Evolutionary conservation across 139 green algal genomes (phyloP), one percentile per base, ranked within the genome.

Genomic region (Spirogloea muscicola): DNA sequence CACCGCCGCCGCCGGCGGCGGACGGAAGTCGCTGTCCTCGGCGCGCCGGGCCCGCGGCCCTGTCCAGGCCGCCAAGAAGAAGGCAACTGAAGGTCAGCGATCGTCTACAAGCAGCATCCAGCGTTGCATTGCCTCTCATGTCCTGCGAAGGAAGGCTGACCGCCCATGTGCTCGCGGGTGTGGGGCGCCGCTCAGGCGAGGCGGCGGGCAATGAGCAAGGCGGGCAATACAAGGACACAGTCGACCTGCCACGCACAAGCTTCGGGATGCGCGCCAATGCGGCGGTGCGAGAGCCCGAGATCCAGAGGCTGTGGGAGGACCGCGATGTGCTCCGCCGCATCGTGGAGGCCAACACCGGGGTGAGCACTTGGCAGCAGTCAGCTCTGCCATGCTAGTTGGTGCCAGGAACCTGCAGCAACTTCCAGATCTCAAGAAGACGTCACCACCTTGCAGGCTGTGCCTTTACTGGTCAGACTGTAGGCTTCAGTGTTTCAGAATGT

Each of bases 261-360:
- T 98, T 98, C 84, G 89, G 87, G 80, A 88, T 98, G 87, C 87
- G 93, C 3, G 94, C 91, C 62, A 97, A 97, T 82, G 86, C 75
- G 16, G 78, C 88, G 1, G 80, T 90, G 59, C 84, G 90, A 0
- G 94, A 98, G 86, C 94, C 94, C 1, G 81, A 96, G 80, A 90
- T 97, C 51, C 92, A 97, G 72, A 74, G 82, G 74, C 91, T 79
- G 27, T 98, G 94, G 94, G 67, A 84, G 60, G 77, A 96, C 55
- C 69, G 89, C 18, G 39, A 49, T 0, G 68, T 96, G 1, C 96
- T 96, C 74, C 77, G 94, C 52, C 29, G 61, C 13, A 82, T 96
- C 18, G 29, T 16, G 5, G 29, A 73, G 13, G 18, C 5, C 43
- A 6, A 16, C 64, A 40, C 27, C 7, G 64, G 43, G 5, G 36